Evolutionary conservation across 805 yeast genomes (phyloP), one percentile per base, ranked within the genome.

Genomic region (Candida peoriensis): DNA sequence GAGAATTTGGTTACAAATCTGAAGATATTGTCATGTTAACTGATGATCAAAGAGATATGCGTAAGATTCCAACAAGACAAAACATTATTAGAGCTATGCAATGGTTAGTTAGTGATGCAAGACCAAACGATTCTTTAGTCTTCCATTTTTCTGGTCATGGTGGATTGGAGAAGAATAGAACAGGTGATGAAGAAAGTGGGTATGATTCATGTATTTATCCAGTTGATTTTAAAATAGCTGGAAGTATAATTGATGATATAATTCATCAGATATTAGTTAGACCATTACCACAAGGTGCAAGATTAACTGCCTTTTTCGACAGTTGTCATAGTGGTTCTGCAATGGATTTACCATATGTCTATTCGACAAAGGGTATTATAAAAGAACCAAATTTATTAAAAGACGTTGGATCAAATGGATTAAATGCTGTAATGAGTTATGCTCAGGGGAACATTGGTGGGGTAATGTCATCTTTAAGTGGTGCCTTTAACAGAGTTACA

Each of bases 81-180:
- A 81, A 81, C 55, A 80, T 81, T 50, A 51, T 78, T 23, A 65
- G 76, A 28, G 89, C 82, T 2, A 78, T 80, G 82, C 73, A 69
- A 39, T 81, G 89, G 89, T 68, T 81, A 11, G 85, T 78, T n/a
- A 56, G 60, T 11, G 79, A 66, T 36, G 86, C 87, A 0, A 63
- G 59, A 41, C 74, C 83, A 16, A 79, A 81, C 45, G 89, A 81
- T 56, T 69, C 82, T 6, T 55, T 81, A 32, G 76, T 81, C 37
- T 74, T 81, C 66, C 89, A 81, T 52, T 80, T 75, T 52, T 77
- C 85, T 1, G 86, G 89, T 17, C 89, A 81, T 48, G 89, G 89
- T 21, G 84, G 86, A 8, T 74, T 74, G 46, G 74, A 74, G 19
- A 61, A 61, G 32, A 87, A 81, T 54, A 46, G 55, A 21, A 67